Evolutionary conservation across 2,329 filamentous ascomycete species (phyloP), one percentile per base, ranked within the genome.

Genomic region (Cladosporium sp.): DNA sequence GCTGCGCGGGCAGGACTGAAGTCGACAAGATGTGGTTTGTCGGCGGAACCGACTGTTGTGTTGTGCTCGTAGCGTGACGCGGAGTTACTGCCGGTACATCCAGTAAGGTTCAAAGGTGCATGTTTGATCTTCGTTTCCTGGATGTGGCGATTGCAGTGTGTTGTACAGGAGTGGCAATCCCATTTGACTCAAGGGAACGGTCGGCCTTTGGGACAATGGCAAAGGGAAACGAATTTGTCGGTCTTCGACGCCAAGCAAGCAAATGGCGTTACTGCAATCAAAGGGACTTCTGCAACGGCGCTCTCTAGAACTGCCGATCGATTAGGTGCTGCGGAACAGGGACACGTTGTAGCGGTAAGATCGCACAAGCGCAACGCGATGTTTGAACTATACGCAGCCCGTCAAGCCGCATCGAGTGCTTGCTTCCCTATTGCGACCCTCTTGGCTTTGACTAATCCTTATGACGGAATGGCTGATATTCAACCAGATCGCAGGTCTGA

Each of bases 341-440:
- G 24, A 35, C 45, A 52, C 24, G 25, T 25, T 32, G 9, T 17
- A 55, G 39, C 52, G 52, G 52, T 55, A 55, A 45, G 52, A 55
- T 55, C 40, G 52, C 52, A 55, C 52, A 55, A 55, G 52, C 52
- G 52, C 52, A 55, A 44, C 32, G 40, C 28, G 52, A 55, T 47
- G 52, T 55, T 55, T 55, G 44, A 47, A 55, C 52, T 55, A 55
- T 55, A 55, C 52, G 36, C 19, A 32, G 35, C 52, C 51, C 40
- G 52, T 40, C 52, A 55, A 47, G 52, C 52, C 52, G 28, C 40
- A 47, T 47, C 5, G 15, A n/a, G 34, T 24, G 36, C 32, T 45
- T 28, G n/a, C 17, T 35, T 20, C 8, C 24, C 42, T 45, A 45
- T 17, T 15, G 25, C 17, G 42, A 45, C 17, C 42, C 9, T 45